Evolutionary conservation across 2,329 filamentous ascomycete species (phyloP), one percentile per base, ranked within the genome.

Genomic region (Ophiobolus disseminans): DNA sequence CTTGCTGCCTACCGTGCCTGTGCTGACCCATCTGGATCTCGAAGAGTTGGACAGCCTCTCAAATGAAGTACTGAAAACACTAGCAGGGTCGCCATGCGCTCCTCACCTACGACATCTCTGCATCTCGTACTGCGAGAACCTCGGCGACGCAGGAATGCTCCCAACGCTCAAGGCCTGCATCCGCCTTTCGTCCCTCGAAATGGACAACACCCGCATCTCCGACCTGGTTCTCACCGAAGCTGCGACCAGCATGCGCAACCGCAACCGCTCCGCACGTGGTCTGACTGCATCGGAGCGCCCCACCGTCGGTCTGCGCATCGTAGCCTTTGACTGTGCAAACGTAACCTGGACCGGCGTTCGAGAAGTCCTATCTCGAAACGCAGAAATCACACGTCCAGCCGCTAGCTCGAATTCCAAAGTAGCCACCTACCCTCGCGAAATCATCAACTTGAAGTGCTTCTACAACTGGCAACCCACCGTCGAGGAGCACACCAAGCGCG

Each of bases 391-490:
- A 22, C 82, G 82, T 13, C 78, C 80, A 2, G 62, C 58, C 4
- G 42, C 70, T 6, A 58, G 50, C 4, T 72, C 69, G 1, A 52
- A 58, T 4, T 62, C 55, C 22, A 60, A 60, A 21, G 60, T 63
- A 0, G 66, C 80, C 8, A 82, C 82, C 0, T 92, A 87, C 61
- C 89, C 91, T 0, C 83, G 85, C 1, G 87, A 96, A 68, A 84
- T 95, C 48, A 91, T 97, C 50, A 80, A 86, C 5, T 81, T 97
- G 34, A 97, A 96, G 73, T 96, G 91, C 73, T 97, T 93, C 77
- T 96, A 96, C 71, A 91, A 89, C 32, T 97, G 90, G 84, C 93
- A 97, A 75, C 90, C 90, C 76, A 97, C 91, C 0, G 91, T 97
- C 4, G 89, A 97, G 59, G 91, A 97, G 71, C 93, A 97, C 73